Evolutionary conservation across 2,329 filamentous ascomycete genomes (phyloP).

Genomic region (Aspergillus pseudotamarii): DNA sequence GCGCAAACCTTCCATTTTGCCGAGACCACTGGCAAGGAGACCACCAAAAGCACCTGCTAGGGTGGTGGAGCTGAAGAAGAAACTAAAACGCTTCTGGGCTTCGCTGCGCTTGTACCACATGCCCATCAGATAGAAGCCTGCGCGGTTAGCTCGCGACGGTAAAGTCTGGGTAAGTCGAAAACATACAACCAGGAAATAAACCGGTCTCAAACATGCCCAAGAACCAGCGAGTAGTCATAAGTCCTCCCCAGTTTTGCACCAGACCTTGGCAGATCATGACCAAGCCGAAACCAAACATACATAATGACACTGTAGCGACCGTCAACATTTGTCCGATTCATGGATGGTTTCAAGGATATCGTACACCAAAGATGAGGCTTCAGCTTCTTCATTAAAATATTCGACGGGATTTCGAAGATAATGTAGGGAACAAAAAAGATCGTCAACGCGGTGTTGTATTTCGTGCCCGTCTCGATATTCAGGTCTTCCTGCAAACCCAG

Average conservation of each 20-base stretch:
- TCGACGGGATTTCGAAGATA: slow-evolving; percentile 66
- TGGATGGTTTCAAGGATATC: slow-evolving; percentile 11
- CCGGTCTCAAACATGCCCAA: slow-evolving; percentile 73
- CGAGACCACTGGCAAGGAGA: slow-evolving; percentile 61
- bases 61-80: slow-evolving; percentile 81
- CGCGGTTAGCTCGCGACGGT: background rate
- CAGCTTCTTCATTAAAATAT: slow-evolving; percentile 70
- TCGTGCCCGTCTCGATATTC: slow-evolving; percentile 51
- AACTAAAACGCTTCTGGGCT: slow-evolving; percentile 86
- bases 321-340: background rate
- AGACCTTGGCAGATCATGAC: slow-evolving; percentile 76
- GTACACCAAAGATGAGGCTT: slow-evolving; percentile 68
- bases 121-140: slow-evolving; percentile 66
- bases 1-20: slow-evolving; percentile 57
- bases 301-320: slow-evolving; percentile 60
- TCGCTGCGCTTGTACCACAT: slow-evolving; percentile 85
- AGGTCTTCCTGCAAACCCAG: slow-evolving; percentile 68
- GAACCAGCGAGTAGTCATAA: slow-evolving; percentile 82
- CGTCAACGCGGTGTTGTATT: slow-evolving; percentile 76
- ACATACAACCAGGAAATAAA: slow-evolving; percentile 68
- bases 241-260: slow-evolving; percentile 73
- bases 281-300: slow-evolving; percentile 84
- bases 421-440: slow-evolving; percentile 84
- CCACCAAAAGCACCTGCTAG: slow-evolving; percentile 66
- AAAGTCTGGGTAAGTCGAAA: slow-evolving; percentile 10